phyloP scores from a whole-genome alignment of 208 protist genomes.

The Spongospora subterranea region DNA sequence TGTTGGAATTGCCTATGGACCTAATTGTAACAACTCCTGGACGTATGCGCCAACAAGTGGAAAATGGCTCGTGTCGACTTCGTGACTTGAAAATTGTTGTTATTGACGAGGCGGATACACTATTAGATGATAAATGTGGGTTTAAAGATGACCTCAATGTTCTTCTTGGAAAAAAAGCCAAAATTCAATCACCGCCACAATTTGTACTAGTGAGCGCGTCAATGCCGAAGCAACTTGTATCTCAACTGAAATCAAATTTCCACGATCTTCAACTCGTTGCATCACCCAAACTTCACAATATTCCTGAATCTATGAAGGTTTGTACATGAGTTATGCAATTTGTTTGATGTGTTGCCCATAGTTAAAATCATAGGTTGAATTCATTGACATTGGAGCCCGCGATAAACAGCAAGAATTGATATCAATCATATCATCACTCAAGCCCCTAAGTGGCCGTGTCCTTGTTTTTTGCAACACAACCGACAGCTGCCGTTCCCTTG shows the following conservation, averaged over 20 bases:
- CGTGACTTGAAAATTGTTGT: background rate
- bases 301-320: background rate
- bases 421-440: background rate
- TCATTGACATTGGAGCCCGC: constrained; percentile 1
- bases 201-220: constrained; percentile 30
- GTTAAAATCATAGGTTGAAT: background rate
- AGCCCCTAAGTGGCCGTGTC: background rate
- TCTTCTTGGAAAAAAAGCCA: background rate
- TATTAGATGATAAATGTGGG: constrained; percentile 22
- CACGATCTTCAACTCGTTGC: background rate
- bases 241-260: background rate
- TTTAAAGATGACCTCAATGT: background rate
- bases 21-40: constrained; percentile 14
- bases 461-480: constrained; percentile 41
- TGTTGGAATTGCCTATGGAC: background rate
- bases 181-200: background rate
- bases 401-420: background rate
- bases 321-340: background rate
- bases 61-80: background rate
- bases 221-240: background rate
- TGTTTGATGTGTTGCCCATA: background rate
- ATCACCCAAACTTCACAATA: background rate
- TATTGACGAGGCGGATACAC: constrained; percentile 41
- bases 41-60: background rate
- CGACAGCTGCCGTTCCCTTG: constrained; percentile 25